Evolutionary conservation across 2,329 filamentous ascomycete genomes (phyloP).

Genomic region (Amauroascus verrucosus): DNA sequence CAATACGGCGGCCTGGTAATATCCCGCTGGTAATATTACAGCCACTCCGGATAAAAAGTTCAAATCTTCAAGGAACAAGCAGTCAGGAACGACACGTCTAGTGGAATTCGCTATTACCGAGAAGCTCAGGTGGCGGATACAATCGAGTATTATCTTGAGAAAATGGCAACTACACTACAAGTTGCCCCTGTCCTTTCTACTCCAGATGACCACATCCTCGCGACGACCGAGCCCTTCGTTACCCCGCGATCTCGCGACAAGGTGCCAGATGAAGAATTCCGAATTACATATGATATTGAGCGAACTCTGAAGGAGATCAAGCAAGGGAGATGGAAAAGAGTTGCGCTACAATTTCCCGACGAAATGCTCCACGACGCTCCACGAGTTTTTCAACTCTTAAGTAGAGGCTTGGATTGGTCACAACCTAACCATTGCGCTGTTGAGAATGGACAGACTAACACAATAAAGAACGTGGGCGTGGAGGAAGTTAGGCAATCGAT

Average conservation of each 20-base stretch:
- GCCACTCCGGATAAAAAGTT: background rate
- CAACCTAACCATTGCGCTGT: too few species aligned
- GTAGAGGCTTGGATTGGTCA: conserved; percentile 38
- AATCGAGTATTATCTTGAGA: background rate
- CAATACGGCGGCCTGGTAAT: too few species aligned
- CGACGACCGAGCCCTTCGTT: conserved; percentile 40
- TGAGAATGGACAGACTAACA: conserved; percentile 14
- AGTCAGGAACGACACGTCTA: background rate
- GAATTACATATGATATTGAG: conserved; percentile 70
- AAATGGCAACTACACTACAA: conserved; percentile 23
- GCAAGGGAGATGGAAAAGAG: conserved; percentile 58
- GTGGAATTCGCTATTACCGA: background rate
- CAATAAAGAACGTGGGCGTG: conserved; percentile 17
- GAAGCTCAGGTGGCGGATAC: background rate
- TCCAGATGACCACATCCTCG: conserved; percentile 51
- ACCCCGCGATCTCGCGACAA: conserved; percentile 22
- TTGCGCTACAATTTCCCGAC: conserved; percentile 94
- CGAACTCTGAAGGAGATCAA: conserved; percentile 68
- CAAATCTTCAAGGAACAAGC: background rate
- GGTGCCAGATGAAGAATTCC: conserved; percentile 57
- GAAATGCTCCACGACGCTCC: conserved; percentile 80
- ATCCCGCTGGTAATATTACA: background rate
- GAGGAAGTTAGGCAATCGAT: conserved; percentile 12
- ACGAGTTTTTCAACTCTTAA: conserved; percentile 60
- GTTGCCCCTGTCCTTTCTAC: conserved; percentile 52